Conservation (phyloP, 2,329 filamentous ascomycete species). For the Cadophora malorum region DNA sequence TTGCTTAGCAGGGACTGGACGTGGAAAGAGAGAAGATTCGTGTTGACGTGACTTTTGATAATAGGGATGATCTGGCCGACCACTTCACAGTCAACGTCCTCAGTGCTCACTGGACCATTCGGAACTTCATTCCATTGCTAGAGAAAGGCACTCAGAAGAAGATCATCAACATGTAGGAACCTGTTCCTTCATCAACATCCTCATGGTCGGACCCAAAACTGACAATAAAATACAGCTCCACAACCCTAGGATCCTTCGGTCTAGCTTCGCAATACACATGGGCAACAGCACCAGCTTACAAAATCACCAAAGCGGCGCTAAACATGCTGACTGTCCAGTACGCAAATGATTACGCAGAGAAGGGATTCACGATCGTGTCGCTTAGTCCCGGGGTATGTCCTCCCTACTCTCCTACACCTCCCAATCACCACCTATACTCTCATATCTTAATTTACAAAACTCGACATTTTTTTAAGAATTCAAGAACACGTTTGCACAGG, state of each 20-base stretch:
- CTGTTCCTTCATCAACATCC: not conserved
- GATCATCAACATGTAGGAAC: conserved; percentile 32
- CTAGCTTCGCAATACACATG: conserved; percentile 46
- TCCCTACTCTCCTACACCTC: not conserved
- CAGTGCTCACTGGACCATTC: conserved; percentile 49
- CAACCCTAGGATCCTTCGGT: conserved; percentile 28
- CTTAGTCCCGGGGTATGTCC: conserved; percentile 53
- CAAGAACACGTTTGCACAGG: not conserved
- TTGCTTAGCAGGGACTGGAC: too few species aligned
- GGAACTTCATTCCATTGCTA: conserved; percentile 33
- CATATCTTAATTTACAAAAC: not conserved
- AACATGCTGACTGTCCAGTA: conserved; percentile 56
- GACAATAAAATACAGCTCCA: conserved; percentile 9
- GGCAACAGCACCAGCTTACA: conserved; percentile 49
- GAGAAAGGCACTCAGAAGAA: conserved; percentile 31
- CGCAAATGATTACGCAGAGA: conserved; percentile 45
- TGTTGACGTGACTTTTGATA: too few species aligned
- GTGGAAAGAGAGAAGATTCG: too few species aligned
- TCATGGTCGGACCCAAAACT: not conserved
- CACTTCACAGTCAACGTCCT: conserved; percentile 48
- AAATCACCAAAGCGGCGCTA: conserved; percentile 55
- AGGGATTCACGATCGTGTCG: conserved; percentile 52
- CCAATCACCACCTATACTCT: not conserved
- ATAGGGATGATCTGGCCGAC: conserved; percentile 41
- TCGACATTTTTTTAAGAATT: not conserved